A percentile compares a stretch with the other conserved stretches of the same genome.
Conservation (phyloP, 805 yeast species). For the Kazachstania viticola region DNA sequence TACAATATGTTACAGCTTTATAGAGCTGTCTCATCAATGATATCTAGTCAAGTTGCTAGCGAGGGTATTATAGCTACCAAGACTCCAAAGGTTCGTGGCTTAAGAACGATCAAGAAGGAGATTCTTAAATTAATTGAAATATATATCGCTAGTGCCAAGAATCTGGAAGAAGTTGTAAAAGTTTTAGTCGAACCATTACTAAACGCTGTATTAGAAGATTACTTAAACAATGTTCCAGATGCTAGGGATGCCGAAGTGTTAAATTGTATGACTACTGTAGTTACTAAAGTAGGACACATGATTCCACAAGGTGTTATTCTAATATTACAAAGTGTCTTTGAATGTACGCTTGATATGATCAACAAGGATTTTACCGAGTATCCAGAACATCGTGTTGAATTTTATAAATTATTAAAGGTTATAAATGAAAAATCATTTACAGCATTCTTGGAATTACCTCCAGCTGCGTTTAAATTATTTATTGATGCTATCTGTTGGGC, state of each 20-base stretch:
- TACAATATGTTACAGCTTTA: constrained; percentile 83
- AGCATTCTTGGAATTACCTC: constrained; percentile 71
- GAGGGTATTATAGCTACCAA: constrained; percentile 88
- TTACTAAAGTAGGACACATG: constrained; percentile 61
- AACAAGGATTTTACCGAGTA: constrained; percentile 83
- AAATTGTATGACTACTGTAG: constrained; percentile 79
- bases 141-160: constrained; percentile 73
- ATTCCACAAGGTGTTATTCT: constrained; percentile 76
- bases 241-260: constrained; percentile 94
- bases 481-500: constrained; percentile 94
- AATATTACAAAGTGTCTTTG: constrained; percentile 76
- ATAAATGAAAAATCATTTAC: constrained; percentile 46
- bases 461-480: constrained; percentile 73
- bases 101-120: constrained; percentile 89
- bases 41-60: constrained; percentile 62
- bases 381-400: constrained; percentile 87
- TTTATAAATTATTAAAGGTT: constrained; percentile 6
- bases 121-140: constrained; percentile 75
- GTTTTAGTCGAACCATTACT: constrained; percentile 72
- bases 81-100: constrained; percentile 85
- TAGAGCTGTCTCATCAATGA: constrained; percentile 78
- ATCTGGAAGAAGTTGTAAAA: constrained; percentile 63
- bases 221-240: constrained; percentile 72
- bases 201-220: constrained; percentile 73
- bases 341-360: constrained; percentile 85